These are phyloP conservation scores for Scutellaria minor DNA, from an alignment of 257 asterid species.

Conservation along the genomic window DNA sequence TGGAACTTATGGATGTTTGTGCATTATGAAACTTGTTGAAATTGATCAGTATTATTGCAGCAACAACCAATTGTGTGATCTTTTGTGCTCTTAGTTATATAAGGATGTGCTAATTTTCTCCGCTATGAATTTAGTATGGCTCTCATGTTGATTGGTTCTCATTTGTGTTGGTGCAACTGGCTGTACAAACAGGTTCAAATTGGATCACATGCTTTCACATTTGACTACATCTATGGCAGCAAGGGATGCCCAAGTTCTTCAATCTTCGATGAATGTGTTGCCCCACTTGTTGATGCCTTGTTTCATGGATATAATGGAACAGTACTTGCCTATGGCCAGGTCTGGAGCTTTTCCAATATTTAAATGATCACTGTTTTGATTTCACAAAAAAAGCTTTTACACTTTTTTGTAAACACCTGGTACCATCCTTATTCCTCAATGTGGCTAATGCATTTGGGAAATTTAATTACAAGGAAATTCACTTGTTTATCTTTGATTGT, in stretches of 20 bases:
- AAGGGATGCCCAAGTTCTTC: conserved; percentile 61
- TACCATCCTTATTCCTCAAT: too few relatives aligned
- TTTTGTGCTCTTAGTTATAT: too few relatives aligned
- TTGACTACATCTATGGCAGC: conserved; percentile 80
- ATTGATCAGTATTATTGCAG: too few relatives aligned
- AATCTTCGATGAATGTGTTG: conserved; percentile 81
- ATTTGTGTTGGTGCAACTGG: conserved; percentile 29
- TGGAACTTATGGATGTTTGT: not conserved
- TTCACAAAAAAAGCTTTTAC: not conserved
- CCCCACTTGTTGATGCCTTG: conserved; percentile 79
- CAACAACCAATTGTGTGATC: not conserved
- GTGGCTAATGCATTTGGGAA: not conserved
- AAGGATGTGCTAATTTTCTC: too few relatives aligned
- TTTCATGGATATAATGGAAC: conserved; percentile 93
- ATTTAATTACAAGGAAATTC: conserved; percentile 13
- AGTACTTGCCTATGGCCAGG: conserved; percentile 99
- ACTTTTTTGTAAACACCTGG: not conserved
- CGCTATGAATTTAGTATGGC: not conserved
- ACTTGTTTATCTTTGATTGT: conserved; percentile 10
- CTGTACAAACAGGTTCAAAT: conserved; percentile 78
- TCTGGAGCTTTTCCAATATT: conserved; percentile 22
- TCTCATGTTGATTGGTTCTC: not conserved
- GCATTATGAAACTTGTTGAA: not conserved
- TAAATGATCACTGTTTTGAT: not conserved
- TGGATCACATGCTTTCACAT: conserved; percentile 94